Evolutionary conservation across 1,139 yeast genomes (phyloP), one percentile per base, ranked within the genome.

Genomic region (Yamadazyma blattariae): DNA sequence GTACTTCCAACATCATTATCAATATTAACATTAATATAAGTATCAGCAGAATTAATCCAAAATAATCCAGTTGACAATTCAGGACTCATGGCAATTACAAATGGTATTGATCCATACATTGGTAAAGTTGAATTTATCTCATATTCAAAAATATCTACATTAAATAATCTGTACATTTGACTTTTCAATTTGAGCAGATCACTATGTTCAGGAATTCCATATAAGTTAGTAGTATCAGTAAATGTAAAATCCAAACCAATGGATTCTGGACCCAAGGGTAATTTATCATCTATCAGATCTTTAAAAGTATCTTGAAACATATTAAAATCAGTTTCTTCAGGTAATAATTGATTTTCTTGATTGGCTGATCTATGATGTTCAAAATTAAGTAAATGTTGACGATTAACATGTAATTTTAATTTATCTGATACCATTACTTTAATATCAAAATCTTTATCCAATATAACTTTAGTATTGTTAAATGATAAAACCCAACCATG

Each of bases 151-250:
- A 90, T 90, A 53, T 92, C 99, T 21, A 90, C 97, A 48, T 92
- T 92, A 66, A 63, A 94, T 31, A 92, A 64, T 30, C 98, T 71
- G 59, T 92, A 92, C 29, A 56, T 47, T 0, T 97, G 88, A 46
- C 85, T 92, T 39, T 79, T 74, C 46, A 92, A 67, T 16, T 82
- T 72, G 40, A 92, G 61, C 1, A 83, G 67, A 48, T 87, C 96
- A 0, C 97, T 90, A 54, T 92, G 98, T 56, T 92, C 98, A 0
- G 98, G 97, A 33, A 92, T 83, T 16, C 99, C 99, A 54, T 78
- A 92, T 1, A 88, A 83, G 48, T 83, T 72, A 9, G 66, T 57
- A 48, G 71, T 82, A 1, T 77, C 79, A 4, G 60, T 55, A 48
- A 92, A 82, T 0, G 77, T 61, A 39, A 89, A 72, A 56, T 92